Evolutionary conservation across 106 monocot species (phyloP).

Genomic region (Allium fistulosum): DNA sequence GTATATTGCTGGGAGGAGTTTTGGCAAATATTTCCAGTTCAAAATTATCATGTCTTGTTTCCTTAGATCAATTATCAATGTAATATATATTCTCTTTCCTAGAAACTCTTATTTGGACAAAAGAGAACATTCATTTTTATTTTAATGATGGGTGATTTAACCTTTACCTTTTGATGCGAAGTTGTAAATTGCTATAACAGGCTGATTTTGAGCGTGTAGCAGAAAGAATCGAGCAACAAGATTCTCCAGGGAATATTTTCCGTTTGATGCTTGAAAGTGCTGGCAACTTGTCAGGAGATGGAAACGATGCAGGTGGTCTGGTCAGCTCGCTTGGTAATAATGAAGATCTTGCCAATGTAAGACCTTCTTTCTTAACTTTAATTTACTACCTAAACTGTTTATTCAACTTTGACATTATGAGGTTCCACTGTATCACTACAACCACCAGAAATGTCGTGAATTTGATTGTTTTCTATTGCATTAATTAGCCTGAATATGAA

Average conservation of each 20-base stretch:
- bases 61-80: too few species aligned
- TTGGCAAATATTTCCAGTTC: too few species aligned
- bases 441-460: background rate
- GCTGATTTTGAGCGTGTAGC: conserved; percentile 27
- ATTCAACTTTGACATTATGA: background rate
- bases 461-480: background rate
- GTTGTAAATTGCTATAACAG: conserved; percentile 13
- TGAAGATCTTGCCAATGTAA: conserved; percentile 51
- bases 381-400: background rate
- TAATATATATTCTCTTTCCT: too few species aligned
- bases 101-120: too few species aligned
- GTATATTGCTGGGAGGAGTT: too few species aligned
- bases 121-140: too few species aligned
- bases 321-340: conserved; percentile 34
- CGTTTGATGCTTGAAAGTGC: conserved; percentile 42
- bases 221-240: conserved; percentile 47
- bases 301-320: conserved; percentile 13
- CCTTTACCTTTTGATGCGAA: too few species aligned
- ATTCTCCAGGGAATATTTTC: conserved; percentile 39
- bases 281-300: conserved; percentile 22
- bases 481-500: background rate
- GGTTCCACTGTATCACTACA: background rate
- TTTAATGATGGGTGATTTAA: too few species aligned
- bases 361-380: conserved; percentile 1
- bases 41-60: too few species aligned